Conservation (phyloP, 495 filamentous ascomycete genomes). For the Penicillium longicatenatum region DNA sequence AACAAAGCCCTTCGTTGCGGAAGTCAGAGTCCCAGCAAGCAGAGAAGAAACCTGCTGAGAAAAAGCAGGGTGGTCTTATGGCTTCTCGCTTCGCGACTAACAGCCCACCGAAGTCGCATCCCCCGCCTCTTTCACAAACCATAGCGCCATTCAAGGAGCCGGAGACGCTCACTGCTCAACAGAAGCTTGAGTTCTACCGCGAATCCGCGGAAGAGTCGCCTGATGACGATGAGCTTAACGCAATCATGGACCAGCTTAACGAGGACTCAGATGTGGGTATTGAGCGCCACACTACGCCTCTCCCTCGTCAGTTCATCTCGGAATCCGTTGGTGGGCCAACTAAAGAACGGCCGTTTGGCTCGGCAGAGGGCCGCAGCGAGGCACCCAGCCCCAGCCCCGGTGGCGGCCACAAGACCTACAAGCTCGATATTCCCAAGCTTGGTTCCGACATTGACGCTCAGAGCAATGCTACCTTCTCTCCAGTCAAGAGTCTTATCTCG, state of each 20-base stretch:
- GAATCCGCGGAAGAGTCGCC: slow-evolving; percentile 44
- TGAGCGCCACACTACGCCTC: slow-evolving; percentile 47
- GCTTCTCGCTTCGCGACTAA: slow-evolving; percentile 43
- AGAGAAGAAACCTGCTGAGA: slow-evolving; percentile 11
- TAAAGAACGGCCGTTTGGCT: slow-evolving; percentile 57
- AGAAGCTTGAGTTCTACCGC: slow-evolving; percentile 16
- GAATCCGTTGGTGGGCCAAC: slow-evolving; percentile 49
- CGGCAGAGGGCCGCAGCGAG: slow-evolving; percentile 63
- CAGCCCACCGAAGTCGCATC: slow-evolving; percentile 26
- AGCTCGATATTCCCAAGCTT: slow-evolving; percentile 47
- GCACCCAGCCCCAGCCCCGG: slow-evolving; percentile 76
- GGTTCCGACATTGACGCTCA: slow-evolving; percentile 42
- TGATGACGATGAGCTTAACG: slow-evolving; percentile 80
- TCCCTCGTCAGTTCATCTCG: slow-evolving; percentile 17
- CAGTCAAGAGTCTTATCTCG: slow-evolving; percentile 39
- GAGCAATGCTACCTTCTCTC: slow-evolving; percentile 42
- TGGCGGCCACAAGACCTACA: slow-evolving; percentile 52
- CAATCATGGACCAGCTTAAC: slow-evolving; percentile 80
- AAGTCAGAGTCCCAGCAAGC: slow-evolving; percentile 10
- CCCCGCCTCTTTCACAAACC: slow-evolving; percentile 10
- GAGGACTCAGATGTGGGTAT: slow-evolving; percentile 71
- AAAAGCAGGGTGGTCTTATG: slow-evolving; percentile 32
- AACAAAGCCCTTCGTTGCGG: slow-evolving; percentile 14
- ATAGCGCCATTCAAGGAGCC: slow-evolving; percentile 5
- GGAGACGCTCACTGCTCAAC: slow-evolving; percentile 13